Conservation (phyloP, 2,329 filamentous ascomycete species). For the Fusarium coicis region DNA sequence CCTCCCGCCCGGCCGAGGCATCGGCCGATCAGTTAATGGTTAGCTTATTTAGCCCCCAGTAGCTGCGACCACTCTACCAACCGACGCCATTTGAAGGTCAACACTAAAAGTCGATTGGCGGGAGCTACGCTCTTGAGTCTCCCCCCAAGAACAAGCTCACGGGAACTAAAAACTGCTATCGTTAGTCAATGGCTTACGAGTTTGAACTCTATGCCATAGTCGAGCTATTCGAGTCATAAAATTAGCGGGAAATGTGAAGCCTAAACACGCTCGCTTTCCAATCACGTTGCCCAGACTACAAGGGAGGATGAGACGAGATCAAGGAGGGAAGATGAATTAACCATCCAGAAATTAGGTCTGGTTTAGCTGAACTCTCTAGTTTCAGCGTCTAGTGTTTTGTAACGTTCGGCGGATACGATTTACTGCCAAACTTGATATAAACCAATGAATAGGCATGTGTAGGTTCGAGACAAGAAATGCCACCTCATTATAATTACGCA, state of each 20-base stretch:
- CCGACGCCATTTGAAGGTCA: conserved; percentile 2
- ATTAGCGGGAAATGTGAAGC: not conserved
- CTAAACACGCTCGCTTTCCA: not conserved
- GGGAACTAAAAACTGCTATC: conserved; percentile 31
- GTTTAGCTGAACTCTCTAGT: not conserved
- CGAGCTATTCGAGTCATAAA: not conserved
- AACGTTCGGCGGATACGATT: not conserved
- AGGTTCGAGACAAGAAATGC: not conserved
- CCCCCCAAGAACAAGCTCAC: conserved; percentile 2
- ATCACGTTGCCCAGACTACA: not conserved
- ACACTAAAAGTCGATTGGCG: conserved; percentile 8
- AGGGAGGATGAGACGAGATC: not conserved
- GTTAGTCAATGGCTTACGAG: not conserved
- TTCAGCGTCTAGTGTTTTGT: not conserved
- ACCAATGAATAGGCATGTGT: not conserved
- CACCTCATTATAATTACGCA: not conserved
- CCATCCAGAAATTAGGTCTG: not conserved
- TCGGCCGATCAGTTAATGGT: conserved; percentile 23
- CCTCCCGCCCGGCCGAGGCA: conserved; percentile 10
- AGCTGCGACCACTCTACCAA: conserved; percentile 14
- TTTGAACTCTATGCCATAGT: not conserved
- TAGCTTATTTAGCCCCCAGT: not conserved
- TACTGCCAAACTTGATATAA: not conserved
- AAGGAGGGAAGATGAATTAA: conserved; percentile 1
- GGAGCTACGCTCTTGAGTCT: conserved; percentile 1